Evolutionary conservation across 2,329 filamentous ascomycete genomes (phyloP), one percentile per base, ranked within the genome.

Genomic region (Phoma sp.): DNA sequence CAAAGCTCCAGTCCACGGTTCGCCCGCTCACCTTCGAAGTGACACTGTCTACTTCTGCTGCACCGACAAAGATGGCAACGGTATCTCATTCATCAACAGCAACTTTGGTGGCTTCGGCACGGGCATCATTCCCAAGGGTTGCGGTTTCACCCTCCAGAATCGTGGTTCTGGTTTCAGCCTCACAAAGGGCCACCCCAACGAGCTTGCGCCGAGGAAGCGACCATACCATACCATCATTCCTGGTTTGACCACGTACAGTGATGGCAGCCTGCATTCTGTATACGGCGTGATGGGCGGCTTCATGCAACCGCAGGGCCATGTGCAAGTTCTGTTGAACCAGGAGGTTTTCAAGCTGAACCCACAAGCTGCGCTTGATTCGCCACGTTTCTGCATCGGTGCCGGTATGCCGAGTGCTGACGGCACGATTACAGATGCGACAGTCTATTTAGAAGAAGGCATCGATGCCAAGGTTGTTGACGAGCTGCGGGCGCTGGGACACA

Each of bases 201-300:
- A 82, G 17, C 81, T 96, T 12, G 90, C 85, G 7, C 91, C 92
- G 0, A 81, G 87, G 28, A 98, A 98, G 80, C 78, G 95, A 38
- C 95, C 95, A 0, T 99, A 98, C 76, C 95, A 98, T 76, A 99
- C 95, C 47, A 98, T 99, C 74, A 99, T 99, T 66, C 93, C 95
- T 0, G 93, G 90, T 0, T 83, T 98, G 74, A 86, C 93, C 15
- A 98, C 95, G 0, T 92, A 95, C 63, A 77, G 79, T 4, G 92
- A 96, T 64, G 85, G 85, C 21, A 87, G 84, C 42, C 77, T 98
- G 51, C 91, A 96, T 74, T 89, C 86, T 4, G 90, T 96, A 0
- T 97, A 93, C 67, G 95, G 95, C 47, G 93, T 98, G 56, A 98
- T 98, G 95, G 95, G 95, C 46, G 93, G 92, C 2, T 98, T 96